Base-by-base conservation (phyloP, 148 eudicot species). In the Amaranthus palmeri region DNA sequence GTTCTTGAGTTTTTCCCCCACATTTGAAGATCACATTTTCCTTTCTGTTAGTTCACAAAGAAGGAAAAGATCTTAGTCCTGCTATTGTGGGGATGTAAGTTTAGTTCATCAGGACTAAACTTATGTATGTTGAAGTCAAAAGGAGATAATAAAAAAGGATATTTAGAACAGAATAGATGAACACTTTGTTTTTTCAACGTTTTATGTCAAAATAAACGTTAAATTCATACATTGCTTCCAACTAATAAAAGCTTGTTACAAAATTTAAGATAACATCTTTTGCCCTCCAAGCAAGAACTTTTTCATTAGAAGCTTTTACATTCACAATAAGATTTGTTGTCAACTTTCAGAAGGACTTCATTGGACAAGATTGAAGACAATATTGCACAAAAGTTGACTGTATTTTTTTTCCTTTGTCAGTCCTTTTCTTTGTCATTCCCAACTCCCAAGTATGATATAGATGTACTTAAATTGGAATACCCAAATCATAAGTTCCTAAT, bases 11-110 rank as follows among this genome's bases (percentile, higher is more conserved):
- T n/a, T n/a, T n/a, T n/a, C n/a, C n/a, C n/a, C n/a, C n/a, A n/a
- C n/a, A n/a, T n/a, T n/a, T 75, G 76, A 74, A 42, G 82, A 74
- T 51, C 54, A 74, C 76, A 71, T 82, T 52, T 4, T 64, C 10
- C 18, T 65, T 67, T 18, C 36, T 25, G 25, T 46, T 63, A n/a
- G 68, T 7, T 40, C 44, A 61, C 14, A 13, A 64, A 72, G 50
- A 36, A 6, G 4, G 67, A 14, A 12, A 45, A 50, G 57, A 18
- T 74, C 11, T 48, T 47, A 59, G 8, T 14, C 11, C 65, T 74
- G 43, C 41, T 49, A 25, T 56, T 36, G 48, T 56, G 25, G 71
- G 40, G 42, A 67, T 46, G 71, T 40, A 61, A 6, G 18, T 25
- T 36, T 48, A 17, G 14, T 17, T 15, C 25, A 10, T 13, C 41